phyloP scores from a whole-genome alignment of 495 filamentous ascomycete species.

The Hyaloscypha finlandica region DNA sequence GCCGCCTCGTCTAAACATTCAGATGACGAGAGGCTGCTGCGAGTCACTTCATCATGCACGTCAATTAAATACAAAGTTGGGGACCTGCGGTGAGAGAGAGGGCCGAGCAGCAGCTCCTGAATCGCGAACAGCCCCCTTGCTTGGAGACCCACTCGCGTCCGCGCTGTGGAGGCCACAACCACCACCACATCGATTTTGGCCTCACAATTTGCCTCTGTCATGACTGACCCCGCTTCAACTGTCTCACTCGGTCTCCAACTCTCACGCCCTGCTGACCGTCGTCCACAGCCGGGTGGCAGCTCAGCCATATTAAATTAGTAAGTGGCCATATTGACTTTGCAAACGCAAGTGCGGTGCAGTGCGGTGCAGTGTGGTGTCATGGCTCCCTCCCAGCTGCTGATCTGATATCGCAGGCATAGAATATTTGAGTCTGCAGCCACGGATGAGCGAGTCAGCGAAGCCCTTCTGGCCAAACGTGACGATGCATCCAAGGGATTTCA shows the following conservation, averaged over 20 bases:
- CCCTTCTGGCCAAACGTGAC: background rate
- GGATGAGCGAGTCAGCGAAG: background rate
- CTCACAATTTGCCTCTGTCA: background rate
- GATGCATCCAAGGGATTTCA: background rate
- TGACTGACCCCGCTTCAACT: background rate
- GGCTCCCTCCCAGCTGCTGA: background rate
- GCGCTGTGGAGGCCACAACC: background rate
- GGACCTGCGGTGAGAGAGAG: slow-evolving; percentile 4
- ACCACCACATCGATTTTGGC: background rate
- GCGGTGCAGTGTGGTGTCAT: background rate
- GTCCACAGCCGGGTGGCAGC: background rate
- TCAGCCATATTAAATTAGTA: background rate
- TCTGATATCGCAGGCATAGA: background rate
- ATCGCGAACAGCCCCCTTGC: background rate
- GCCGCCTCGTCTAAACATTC: background rate
- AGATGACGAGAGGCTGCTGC: slow-evolving; percentile 2
- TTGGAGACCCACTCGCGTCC: background rate
- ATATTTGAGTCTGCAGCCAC: background rate
- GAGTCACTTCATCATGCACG: slow-evolving; percentile 13
- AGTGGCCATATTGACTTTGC: background rate
- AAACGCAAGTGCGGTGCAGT: background rate
- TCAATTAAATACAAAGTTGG: slow-evolving; percentile 2
- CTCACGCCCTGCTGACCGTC: background rate
- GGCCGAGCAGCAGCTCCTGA: background rate
- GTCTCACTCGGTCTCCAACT: background rate